A percentile compares a stretch with the other conserved stretches of the same genome.
Conservation (phyloP, 2,329 filamentous ascomycete species). For the Pseudocercospora fuligena region DNA sequence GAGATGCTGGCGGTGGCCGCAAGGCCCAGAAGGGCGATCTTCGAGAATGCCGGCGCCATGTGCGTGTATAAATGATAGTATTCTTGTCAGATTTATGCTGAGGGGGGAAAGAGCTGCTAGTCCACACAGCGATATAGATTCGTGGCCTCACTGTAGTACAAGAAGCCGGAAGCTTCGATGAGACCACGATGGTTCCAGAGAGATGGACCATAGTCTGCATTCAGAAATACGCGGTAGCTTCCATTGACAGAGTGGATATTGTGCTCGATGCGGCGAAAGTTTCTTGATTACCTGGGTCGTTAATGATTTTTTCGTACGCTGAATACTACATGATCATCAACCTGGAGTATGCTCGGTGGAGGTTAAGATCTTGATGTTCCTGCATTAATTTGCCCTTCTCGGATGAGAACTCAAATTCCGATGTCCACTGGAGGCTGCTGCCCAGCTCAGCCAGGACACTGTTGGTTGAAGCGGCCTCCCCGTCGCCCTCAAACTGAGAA, state of each 20-base stretch:
- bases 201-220: neutral
- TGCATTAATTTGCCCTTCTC: too few species aligned
- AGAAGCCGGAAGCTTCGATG: neutral
- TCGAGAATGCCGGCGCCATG: slow-evolving; percentile 1
- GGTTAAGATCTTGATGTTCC: too few species aligned
- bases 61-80: neutral
- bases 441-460: too few species aligned
- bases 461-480: too few species aligned
- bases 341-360: too few species aligned
- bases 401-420: too few species aligned
- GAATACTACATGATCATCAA: too few species aligned
- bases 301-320: neutral
- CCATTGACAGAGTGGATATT: neutral
- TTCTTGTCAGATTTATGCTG: neutral
- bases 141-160: neutral
- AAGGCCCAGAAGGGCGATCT: neutral
- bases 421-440: too few species aligned
- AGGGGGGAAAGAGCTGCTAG: too few species aligned
- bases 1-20: neutral
- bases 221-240: neutral
- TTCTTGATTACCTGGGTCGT: neutral
- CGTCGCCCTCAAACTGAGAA: too few species aligned
- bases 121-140: too few species aligned
- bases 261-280: neutral
- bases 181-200: neutral